phyloP scores from a whole-genome alignment of 2,329 filamentous ascomycete species.

The Beauveria pseudobassiana region DNA sequence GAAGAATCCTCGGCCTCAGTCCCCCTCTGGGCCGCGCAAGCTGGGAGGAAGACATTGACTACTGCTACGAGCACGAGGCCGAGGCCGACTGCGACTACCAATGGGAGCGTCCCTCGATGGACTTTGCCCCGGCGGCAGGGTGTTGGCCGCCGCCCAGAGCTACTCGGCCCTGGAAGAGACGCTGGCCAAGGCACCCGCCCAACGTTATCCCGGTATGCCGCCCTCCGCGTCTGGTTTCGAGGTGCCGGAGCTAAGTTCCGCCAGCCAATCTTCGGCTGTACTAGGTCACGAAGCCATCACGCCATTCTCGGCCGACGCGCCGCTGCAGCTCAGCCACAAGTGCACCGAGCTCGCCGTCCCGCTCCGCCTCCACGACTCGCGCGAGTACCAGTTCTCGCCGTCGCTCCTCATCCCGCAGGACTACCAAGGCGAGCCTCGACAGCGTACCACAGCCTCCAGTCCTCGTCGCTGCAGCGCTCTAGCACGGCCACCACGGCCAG shows the following conservation, averaged over 20 bases:
- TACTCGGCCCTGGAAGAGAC: conserved; percentile 18
- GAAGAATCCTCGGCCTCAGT: conserved; percentile 20
- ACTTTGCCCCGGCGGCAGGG: conserved; percentile 23
- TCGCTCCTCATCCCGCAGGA: conserved; percentile 56
- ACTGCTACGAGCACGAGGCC: conserved; percentile 61
- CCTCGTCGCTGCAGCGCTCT: conserved; percentile 35
- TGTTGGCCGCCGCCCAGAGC: background rate
- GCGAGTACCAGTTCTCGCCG: conserved; percentile 53
- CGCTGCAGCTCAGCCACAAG: conserved; percentile 26
- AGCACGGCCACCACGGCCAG: conserved; percentile 51
- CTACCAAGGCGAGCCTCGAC: conserved; percentile 39
- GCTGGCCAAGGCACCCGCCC: conserved; percentile 16
- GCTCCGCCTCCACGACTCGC: conserved; percentile 50
- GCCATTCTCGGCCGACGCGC: conserved; percentile 28
- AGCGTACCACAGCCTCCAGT: conserved; percentile 14
- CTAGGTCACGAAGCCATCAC: conserved; percentile 38
- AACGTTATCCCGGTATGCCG: conserved; percentile 22
- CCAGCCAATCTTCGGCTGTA: conserved; percentile 35
- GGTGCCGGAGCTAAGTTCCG: conserved; percentile 41
- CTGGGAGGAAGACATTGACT: conserved; percentile 66
- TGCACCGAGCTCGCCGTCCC: conserved; percentile 37
- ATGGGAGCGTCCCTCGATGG: conserved; percentile 53
- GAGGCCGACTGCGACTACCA: conserved; percentile 61
- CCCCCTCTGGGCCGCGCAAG: conserved; percentile 34
- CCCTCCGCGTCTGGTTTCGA: conserved; percentile 27